Evolutionary conservation across 2,329 filamentous ascomycete genomes (phyloP).

Genomic region (Hypoxylon sp.): DNA sequence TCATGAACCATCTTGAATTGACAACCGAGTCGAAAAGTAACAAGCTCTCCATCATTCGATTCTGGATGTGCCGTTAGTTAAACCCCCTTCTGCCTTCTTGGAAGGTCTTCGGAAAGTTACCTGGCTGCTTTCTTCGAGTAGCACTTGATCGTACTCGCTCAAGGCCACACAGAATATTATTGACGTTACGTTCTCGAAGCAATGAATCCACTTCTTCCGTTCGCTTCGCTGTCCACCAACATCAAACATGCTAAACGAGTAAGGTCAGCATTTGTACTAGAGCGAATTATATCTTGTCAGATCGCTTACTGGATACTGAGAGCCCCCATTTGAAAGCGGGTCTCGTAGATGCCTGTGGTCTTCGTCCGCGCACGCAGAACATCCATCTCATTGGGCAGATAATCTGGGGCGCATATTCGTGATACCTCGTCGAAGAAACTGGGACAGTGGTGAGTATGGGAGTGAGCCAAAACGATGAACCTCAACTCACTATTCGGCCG

Average conservation of each 20-base stretch:
- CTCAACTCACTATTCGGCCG: constrained; percentile 85
- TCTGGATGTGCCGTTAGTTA: constrained; percentile 67
- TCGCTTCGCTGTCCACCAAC: constrained; percentile 97
- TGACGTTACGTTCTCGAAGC: constrained; percentile 99
- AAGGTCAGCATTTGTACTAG: constrained; percentile 47
- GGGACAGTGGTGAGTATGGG: constrained; percentile 46
- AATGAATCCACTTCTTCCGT: constrained; percentile 99
- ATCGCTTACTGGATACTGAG: constrained; percentile 92
- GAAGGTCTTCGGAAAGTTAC: constrained; percentile 64
- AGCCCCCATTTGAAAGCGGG: constrained; percentile 97
- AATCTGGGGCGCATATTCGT: constrained; percentile 86
- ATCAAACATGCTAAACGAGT: constrained; percentile 88
- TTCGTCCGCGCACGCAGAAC: constrained; percentile 96
- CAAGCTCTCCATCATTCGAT: constrained; percentile 99
- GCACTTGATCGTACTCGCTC: constrained; percentile 97
- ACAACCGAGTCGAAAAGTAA: constrained; percentile 98
- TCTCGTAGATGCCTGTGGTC: constrained; percentile 99
- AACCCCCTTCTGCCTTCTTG: not conserved
- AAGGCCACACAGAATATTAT: constrained; percentile 99
- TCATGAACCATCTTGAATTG: constrained; percentile 99
- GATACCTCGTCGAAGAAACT: constrained; percentile 97
- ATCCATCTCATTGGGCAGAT: constrained; percentile 94
- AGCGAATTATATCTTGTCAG: not conserved
- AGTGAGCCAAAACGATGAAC: not conserved
- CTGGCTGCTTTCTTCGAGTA: constrained; percentile 97